phyloP scores from a whole-genome alignment of 495 filamentous ascomycete species.

The Penicillium subrubescens region DNA sequence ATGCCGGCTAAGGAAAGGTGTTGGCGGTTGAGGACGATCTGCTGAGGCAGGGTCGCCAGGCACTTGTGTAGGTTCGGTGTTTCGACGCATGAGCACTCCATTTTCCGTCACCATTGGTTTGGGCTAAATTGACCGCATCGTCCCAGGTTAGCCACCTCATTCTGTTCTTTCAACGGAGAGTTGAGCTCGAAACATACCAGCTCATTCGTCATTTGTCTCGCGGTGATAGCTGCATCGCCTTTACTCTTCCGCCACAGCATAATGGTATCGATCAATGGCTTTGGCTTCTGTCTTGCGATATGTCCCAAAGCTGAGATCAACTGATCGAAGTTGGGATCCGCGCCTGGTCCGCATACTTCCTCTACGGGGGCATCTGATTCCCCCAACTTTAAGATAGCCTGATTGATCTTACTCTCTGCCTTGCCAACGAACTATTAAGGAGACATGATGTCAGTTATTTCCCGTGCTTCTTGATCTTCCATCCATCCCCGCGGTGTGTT shows the following conservation, averaged over 20 bases:
- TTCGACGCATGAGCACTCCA: constrained; percentile 50
- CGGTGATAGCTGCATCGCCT: constrained; percentile 75
- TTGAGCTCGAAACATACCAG: constrained; percentile 46
- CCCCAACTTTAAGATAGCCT: constrained; percentile 72
- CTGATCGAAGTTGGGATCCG: constrained; percentile 91
- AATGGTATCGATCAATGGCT: constrained; percentile 92
- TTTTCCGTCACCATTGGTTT: constrained; percentile 36
- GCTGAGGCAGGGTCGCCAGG: constrained; percentile 27
- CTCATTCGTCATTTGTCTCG: constrained; percentile 60
- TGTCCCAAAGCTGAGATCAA: constrained; percentile 90
- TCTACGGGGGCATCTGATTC: constrained; percentile 82
- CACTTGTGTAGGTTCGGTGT: constrained; percentile 54
- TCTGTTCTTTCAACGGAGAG: not conserved
- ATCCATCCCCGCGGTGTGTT: not conserved
- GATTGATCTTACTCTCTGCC: constrained; percentile 90
- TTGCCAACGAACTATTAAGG: constrained; percentile 61
- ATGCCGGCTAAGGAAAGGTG: constrained; percentile 56
- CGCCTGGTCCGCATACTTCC: constrained; percentile 83
- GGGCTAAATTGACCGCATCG: constrained; percentile 17
- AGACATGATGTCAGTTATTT: constrained; percentile 12
- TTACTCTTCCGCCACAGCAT: constrained; percentile 97
- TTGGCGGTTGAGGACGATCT: constrained; percentile 29
- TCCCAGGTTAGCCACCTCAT: not conserved
- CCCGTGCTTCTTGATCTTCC: not conserved
- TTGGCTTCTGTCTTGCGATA: constrained; percentile 91